phyloP scores from a whole-genome alignment of 306 rosid species.

The Boehmeria nivea region DNA sequence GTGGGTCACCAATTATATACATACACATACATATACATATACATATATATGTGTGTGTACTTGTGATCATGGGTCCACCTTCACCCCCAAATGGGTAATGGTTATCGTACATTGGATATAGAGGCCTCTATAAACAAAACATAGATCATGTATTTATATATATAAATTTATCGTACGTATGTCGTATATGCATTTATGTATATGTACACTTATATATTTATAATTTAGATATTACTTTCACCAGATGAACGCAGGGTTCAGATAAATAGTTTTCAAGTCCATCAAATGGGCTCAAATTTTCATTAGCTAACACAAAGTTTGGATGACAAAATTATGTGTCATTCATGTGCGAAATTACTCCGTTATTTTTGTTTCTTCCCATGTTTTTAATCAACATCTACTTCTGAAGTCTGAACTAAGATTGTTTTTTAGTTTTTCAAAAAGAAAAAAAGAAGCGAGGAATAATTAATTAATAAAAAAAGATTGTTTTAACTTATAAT shows the following conservation, averaged over 20 bases:
- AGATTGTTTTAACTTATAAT: conserved; percentile 28
- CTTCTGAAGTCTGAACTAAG: conserved; percentile 9
- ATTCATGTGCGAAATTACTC: conserved; percentile 26
- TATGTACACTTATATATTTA: background rate
- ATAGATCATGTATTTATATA: too few species aligned
- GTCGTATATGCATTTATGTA: too few species aligned
- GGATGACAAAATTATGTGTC: background rate
- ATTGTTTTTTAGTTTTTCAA: background rate
- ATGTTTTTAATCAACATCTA: conserved; percentile 2
- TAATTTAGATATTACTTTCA: background rate
- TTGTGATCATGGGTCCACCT: conserved; percentile 2
- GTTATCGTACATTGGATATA: background rate
- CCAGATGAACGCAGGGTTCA: too few species aligned
- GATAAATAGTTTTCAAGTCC: too few species aligned
- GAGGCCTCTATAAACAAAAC: background rate
- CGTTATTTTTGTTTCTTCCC: background rate
- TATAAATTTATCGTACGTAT: too few species aligned
- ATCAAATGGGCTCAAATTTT: too few species aligned
- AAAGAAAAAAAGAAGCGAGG: too few species aligned
- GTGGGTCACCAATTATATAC: background rate
- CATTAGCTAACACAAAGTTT: too few species aligned
- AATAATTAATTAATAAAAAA: background rate
- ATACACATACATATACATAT: too few species aligned
- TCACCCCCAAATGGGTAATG: background rate
- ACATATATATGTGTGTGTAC: too few species aligned